Conservation (phyloP, 2,329 filamentous ascomycete genomes). For the Penicillium sp. region DNA sequence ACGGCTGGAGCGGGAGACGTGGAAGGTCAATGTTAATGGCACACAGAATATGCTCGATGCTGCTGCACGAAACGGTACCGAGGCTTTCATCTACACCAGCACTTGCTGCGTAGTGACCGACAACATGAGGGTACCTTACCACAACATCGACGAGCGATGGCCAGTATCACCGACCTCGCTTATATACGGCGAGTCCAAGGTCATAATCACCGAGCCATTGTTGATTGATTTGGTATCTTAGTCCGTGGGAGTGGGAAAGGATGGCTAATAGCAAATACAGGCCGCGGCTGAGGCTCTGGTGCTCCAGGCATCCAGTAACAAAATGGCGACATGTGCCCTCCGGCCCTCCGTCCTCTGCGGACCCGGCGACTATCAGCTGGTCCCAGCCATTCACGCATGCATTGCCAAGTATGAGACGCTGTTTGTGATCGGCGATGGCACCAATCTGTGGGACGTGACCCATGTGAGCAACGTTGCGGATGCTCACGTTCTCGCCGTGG, state of each 20-base stretch:
- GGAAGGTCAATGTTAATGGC: slow-evolving; percentile 54
- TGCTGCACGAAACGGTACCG: slow-evolving; percentile 44
- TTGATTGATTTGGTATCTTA: too few species aligned
- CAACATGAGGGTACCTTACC: slow-evolving; percentile 40
- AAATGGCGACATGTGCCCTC: slow-evolving; percentile 42
- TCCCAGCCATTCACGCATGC: slow-evolving; percentile 45
- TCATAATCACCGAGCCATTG: too few species aligned
- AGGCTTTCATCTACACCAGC: slow-evolving; percentile 56
- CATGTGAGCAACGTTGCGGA: slow-evolving; percentile 47
- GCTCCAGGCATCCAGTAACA: slow-evolving; percentile 34
- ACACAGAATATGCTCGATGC: slow-evolving; percentile 54
- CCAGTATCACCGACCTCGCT: slow-evolving; percentile 38
- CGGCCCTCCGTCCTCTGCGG: slow-evolving; percentile 47
- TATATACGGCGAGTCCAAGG: slow-evolving; percentile 48
- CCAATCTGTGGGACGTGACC: slow-evolving; percentile 46
- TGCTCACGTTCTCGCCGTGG: slow-evolving; percentile 46
- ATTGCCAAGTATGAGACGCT: slow-evolving; percentile 45
- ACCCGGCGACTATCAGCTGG: slow-evolving; percentile 43
- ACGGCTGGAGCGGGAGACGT: slow-evolving; percentile 41
- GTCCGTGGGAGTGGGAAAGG: too few species aligned
- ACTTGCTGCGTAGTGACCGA: slow-evolving; percentile 56
- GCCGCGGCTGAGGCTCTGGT: slow-evolving; percentile 44
- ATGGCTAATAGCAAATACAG: slow-evolving; percentile 32
- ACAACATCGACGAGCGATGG: slow-evolving; percentile 43
- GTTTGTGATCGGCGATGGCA: slow-evolving; percentile 42